Base-by-base conservation (phyloP, 306 rosid genomes). In the Gastrolobium villosum region DNA sequence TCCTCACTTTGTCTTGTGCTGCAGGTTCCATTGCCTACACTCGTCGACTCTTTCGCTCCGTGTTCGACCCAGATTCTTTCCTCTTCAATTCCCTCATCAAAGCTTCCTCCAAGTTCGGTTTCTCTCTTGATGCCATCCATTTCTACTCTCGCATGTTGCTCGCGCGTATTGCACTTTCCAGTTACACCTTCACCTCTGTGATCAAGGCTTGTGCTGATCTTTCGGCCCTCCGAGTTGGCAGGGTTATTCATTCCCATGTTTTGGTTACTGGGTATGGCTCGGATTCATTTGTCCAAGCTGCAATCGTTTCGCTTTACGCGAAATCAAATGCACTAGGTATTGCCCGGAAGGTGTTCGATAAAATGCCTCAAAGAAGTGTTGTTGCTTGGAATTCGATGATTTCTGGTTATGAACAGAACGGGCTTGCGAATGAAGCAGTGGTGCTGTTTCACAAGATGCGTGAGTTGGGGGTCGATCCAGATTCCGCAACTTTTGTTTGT, bases 351-450 rank as follows among this genome's bases (percentile, higher is more conserved):
- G 60, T 90, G 91, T 94, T 92, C 14, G 96, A 94, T 70, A 69
- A 60, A 81, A 92, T 92, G 91, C 84, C 85, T 1, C 87, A 86
- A 1, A 87, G 83, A 81, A 87, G 79, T 46, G 79, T 89, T 60
- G 91, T 94, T 39, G 93, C 94, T 69, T 94, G 97, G 99, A 94
- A 94, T 32, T 86, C 97, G 26, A 85, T 94, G 88, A 92, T 94
- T 65, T 88, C 97, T 0, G 97, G 95, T 7, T 92, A 89, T 9
- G 97, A 90, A 34, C 99, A 87, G 67, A 92, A 89, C 2, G 97
- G 99, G 70, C 74, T 84, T 57, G 75, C 90, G 0, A 65, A 63
- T 63, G 93, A 92, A 66, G 90, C 99, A 1, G 37, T 92, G 37
- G 86, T 9, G 35, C 13, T 90, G 70, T 88, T 90, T 74, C 0